Conservation (phyloP, 1,284 basidiomycete species). For the Sporisorium scitamineum region DNA sequence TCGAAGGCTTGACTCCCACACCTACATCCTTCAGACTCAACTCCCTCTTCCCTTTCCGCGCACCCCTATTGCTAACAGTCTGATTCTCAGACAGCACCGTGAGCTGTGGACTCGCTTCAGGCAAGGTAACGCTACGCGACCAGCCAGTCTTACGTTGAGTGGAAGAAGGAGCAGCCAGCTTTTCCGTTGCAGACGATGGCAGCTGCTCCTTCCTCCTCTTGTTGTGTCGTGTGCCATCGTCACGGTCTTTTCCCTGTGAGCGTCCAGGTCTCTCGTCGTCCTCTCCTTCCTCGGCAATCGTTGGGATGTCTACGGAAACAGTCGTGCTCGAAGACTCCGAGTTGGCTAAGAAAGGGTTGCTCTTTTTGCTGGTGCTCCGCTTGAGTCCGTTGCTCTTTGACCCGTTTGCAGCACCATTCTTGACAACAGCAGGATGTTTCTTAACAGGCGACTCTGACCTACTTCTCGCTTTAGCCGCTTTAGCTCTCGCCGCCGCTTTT, state of each 20-base stretch:
- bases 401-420: slow-evolving; percentile 2
- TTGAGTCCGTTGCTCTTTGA: slow-evolving; percentile 22
- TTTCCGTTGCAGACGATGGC: slow-evolving; percentile 34
- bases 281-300: slow-evolving; percentile 21
- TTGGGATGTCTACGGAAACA: slow-evolving; percentile 27
- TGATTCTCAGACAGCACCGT: slow-evolving; percentile 28
- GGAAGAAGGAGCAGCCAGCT: slow-evolving; percentile 7
- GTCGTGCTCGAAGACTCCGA: slow-evolving; percentile 3
- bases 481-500: slow-evolving; percentile 10
- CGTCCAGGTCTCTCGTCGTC: slow-evolving; percentile 7
- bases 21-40: slow-evolving; percentile 13
- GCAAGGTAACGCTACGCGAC: slow-evolving; percentile 24
- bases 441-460: slow-evolving; percentile 39
- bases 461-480: slow-evolving; percentile 28
- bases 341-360: slow-evolving; percentile 25
- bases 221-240: slow-evolving; percentile 32
- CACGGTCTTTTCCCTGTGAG: slow-evolving; percentile 44
- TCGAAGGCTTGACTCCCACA: slow-evolving; percentile 19
- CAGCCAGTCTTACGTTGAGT: slow-evolving; percentile 7
- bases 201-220: slow-evolving; percentile 43
- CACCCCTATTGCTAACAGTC: background rate
- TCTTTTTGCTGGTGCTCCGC: slow-evolving; percentile 35
- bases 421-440: slow-evolving; percentile 14
- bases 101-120: slow-evolving; percentile 11
- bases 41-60: background rate